A percentile compares a stretch with the other conserved stretches of the same genome.
Evolutionary conservation across 2,329 filamentous ascomycete species (phyloP).

Genomic region (Sporothrix euskadiensis): DNA sequence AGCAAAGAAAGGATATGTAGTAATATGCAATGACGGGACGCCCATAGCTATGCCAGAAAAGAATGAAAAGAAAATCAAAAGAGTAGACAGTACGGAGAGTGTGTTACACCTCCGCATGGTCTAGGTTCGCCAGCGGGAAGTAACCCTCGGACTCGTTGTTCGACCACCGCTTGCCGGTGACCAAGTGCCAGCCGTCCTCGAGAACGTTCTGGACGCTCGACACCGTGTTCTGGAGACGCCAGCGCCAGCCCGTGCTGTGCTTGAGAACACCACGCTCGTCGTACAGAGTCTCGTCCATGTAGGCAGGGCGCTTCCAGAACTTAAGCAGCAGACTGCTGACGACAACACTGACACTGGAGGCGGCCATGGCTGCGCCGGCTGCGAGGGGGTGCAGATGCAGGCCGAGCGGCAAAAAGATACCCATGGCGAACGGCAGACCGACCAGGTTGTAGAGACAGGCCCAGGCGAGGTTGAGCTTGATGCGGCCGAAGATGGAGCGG

Average conservation of each 20-base stretch:
- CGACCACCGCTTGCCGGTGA: conserved; percentile 39
- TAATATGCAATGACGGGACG: conserved; percentile 1
- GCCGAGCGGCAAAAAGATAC: conserved; percentile 86
- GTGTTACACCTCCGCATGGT: conserved; percentile 36
- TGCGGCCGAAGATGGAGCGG: conserved; percentile 82
- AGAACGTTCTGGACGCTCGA: conserved; percentile 46
- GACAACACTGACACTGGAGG: conserved; percentile 86
- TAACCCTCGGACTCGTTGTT: conserved; percentile 55
- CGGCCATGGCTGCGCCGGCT: conserved; percentile 91
- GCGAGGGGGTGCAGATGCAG: conserved; percentile 90
- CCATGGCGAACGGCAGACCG: conserved; percentile 95
- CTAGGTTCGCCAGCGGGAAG: conserved; percentile 58
- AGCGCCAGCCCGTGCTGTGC: conserved; percentile 45
- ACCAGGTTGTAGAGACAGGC: conserved; percentile 90
- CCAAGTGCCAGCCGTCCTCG: conserved; percentile 37
- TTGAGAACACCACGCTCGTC: conserved; percentile 54
- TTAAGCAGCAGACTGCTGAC: conserved; percentile 79
- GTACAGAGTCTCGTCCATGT: conserved; percentile 75
- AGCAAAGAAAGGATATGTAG: neutral
- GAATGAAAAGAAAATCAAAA: neutral
- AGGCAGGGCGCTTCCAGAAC: conserved; percentile 78
- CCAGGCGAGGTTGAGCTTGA: conserved; percentile 91
- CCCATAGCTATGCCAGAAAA: conserved; percentile 12
- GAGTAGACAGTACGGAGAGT: neutral
- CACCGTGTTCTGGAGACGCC: conserved; percentile 42